A percentile compares a stretch with the other conserved stretches of the same genome.
phyloP scores from a whole-genome alignment of 164 flowering plant species.

The Magnolia kwangsiensis region DNA sequence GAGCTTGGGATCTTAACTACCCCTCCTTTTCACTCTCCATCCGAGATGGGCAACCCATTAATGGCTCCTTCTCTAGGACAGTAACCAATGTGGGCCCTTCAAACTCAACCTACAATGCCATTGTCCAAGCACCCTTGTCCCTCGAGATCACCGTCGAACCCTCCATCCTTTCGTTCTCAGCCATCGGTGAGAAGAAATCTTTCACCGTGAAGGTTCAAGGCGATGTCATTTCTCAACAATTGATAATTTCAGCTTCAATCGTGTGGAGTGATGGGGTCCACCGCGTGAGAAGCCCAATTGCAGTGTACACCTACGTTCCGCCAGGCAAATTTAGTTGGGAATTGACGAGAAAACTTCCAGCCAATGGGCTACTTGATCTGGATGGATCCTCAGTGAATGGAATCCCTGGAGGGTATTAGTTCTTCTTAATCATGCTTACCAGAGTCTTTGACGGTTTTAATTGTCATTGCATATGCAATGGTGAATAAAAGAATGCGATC shows the following conservation, averaged over 20 bases:
- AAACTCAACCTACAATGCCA: constrained; percentile 13
- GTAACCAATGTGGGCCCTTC: constrained; percentile 18
- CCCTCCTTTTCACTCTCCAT: constrained; percentile 26
- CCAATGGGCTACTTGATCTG: no score
- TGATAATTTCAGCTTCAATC: neutral
- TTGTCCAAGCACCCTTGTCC: constrained; percentile 9
- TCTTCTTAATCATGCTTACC: no score
- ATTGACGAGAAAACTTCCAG: no score
- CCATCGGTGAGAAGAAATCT: neutral
- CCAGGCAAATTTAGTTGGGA: no score
- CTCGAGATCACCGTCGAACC: constrained; percentile 4
- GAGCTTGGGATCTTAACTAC: constrained; percentile 27
- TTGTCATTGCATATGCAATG: no score
- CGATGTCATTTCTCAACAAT: neutral
- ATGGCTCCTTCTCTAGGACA: constrained; percentile 12
- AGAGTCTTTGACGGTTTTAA: no score
- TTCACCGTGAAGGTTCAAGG: neutral
- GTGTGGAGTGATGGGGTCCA: neutral
- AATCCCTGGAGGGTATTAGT: no score
- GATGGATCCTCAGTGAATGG: no score
- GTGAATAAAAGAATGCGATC: no score
- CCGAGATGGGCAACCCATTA: constrained; percentile 14
- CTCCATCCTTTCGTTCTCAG: neutral
- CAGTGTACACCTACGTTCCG: no score
- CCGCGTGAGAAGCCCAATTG: neutral